Evolutionary conservation across 345 rosid genomes (phyloP).

Genomic region (Citrus reticulata): DNA sequence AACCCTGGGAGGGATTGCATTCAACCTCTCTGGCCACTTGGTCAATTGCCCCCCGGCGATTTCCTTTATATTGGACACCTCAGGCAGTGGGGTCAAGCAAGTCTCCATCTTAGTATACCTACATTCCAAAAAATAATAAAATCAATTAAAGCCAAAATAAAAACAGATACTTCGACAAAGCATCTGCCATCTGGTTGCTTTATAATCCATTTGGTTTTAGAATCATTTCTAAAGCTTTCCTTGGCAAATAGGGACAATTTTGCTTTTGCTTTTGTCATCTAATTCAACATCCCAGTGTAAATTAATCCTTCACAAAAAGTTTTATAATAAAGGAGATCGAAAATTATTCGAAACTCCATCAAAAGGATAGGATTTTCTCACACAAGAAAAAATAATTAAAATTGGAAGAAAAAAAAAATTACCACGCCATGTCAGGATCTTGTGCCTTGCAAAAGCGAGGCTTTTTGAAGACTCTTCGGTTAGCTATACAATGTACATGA

Average conservation of each 20-base stretch:
- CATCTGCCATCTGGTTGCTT: slow-evolving; percentile 14
- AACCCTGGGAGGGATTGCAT: slow-evolving; percentile 75
- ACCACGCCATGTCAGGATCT: slow-evolving; percentile 88
- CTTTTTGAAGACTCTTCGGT: slow-evolving; percentile 46
- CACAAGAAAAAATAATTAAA: too few species aligned
- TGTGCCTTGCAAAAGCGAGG: slow-evolving; percentile 61
- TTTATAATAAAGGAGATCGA: background rate
- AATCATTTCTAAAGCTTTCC: slow-evolving; percentile 17
- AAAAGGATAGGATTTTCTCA: too few species aligned
- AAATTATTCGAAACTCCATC: too few species aligned
- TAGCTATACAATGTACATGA: slow-evolving; percentile 65
- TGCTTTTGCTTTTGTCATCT: slow-evolving; percentile 4
- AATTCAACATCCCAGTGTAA: background rate
- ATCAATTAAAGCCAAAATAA: background rate
- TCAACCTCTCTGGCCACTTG: slow-evolving; percentile 83
- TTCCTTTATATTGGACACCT: slow-evolving; percentile 50
- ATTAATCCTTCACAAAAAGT: background rate
- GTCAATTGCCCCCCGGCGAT: slow-evolving; percentile 65
- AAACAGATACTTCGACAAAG: background rate
- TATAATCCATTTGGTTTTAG: slow-evolving; percentile 29
- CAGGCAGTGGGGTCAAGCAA: slow-evolving; percentile 81
- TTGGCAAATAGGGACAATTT: background rate
- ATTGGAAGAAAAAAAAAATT: background rate
- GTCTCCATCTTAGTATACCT: slow-evolving; percentile 87
- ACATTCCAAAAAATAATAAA: background rate